phyloP scores from a whole-genome alignment of 352 stramenopile genomes.

The Globisporangium parvum region DNA sequence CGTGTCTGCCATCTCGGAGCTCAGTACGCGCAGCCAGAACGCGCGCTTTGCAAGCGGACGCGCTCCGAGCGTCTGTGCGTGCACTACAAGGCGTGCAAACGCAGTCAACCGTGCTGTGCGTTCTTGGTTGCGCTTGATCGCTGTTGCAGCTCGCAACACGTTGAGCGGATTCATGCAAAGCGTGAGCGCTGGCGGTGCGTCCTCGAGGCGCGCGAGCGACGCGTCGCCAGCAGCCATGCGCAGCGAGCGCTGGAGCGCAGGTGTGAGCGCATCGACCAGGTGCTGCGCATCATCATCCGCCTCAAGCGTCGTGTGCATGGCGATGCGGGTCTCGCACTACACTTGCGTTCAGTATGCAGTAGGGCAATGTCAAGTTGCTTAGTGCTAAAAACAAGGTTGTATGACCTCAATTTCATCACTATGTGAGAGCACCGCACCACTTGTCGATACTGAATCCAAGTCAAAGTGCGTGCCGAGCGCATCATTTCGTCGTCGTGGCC shows the following conservation, averaged over 20 bases:
- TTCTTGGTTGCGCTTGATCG: background rate
- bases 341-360: no score
- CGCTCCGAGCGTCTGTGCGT: background rate
- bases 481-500: no score
- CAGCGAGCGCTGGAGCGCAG: conserved; percentile 1
- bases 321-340: no score
- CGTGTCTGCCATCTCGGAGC: conserved; percentile 3
- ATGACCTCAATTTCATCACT: no score
- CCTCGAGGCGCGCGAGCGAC: conserved; percentile 1
- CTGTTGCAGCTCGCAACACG: background rate
- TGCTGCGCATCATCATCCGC: no score
- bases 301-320: background rate
- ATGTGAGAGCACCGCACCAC: no score
- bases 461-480: no score
- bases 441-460: no score
- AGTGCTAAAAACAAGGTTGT: no score
- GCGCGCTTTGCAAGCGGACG: background rate
- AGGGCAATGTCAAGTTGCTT: no score
- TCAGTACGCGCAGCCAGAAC: background rate
- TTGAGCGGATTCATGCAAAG: conserved; percentile 3
- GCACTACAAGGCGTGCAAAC: background rate
- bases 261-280: background rate
- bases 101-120: background rate
- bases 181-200: background rate
- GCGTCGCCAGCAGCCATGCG: conserved; percentile 2